Conservation (phyloP, 768 basidiomycete species). For the Mycena haematopus region DNA sequence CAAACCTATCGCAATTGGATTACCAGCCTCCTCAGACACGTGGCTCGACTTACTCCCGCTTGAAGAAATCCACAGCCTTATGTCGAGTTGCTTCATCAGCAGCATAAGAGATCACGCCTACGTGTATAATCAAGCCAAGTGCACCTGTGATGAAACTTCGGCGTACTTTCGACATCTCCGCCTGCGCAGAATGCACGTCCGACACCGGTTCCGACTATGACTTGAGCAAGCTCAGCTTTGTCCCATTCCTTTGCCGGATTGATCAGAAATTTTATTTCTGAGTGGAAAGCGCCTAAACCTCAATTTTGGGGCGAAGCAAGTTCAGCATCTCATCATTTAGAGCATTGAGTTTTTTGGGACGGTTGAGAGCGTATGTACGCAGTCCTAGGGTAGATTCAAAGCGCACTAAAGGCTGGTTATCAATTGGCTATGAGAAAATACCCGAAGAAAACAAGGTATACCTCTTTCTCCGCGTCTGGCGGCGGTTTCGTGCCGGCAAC, state of each 20-base stretch:
- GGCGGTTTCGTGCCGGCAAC: conserved; percentile 45
- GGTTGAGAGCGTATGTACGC: conserved; percentile 80
- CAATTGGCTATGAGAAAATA: conserved; percentile 28
- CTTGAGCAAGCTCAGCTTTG: conserved; percentile 68
- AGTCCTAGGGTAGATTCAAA: conserved; percentile 71
- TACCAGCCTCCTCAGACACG: conserved; percentile 24
- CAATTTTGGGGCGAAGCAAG: conserved; percentile 72
- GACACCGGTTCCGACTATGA: conserved; percentile 74
- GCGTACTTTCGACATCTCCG: conserved; percentile 85
- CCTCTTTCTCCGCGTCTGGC: conserved; percentile 41
- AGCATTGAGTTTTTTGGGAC: conserved; percentile 82
- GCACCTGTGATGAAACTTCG: conserved; percentile 39
- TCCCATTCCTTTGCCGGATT: conserved; percentile 69
- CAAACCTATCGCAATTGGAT: conserved; percentile 60
- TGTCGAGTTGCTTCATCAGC: conserved; percentile 56
- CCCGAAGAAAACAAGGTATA: conserved; percentile 33
- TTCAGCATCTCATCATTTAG: conserved; percentile 82
- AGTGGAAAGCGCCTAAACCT: conserved; percentile 53
- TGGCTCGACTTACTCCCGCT: conserved; percentile 72
- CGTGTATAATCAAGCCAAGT: conserved; percentile 11
- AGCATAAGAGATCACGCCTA: conserved; percentile 66
- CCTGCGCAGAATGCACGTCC: conserved; percentile 92
- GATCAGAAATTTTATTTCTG: conserved; percentile 24
- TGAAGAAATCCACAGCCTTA: conserved; percentile 86
- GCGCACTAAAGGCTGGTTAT: conserved; percentile 56